Conservation (phyloP, 176 grass and related monocot species). For the Ananas comosus region DNA sequence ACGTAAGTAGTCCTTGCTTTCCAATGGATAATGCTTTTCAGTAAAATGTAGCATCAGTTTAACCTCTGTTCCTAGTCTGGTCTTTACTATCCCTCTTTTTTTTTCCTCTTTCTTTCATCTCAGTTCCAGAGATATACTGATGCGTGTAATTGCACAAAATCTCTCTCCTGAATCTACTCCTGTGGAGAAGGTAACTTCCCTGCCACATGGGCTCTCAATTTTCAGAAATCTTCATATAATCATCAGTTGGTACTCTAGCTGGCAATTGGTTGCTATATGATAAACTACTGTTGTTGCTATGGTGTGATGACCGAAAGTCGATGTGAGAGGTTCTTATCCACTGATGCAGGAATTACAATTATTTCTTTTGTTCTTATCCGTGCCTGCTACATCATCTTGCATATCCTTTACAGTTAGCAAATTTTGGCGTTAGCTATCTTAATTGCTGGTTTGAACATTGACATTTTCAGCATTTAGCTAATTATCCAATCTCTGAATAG, state of each 20-base stretch:
- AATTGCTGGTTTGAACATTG: no score
- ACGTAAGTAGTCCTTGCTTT: slow-evolving; percentile 43
- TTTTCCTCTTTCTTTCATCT: slow-evolving; percentile 16
- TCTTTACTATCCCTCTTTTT: background rate
- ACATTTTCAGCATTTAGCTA: no score
- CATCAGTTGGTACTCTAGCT: background rate
- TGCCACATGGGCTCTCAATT: background rate
- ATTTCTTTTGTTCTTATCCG: background rate
- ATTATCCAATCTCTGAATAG: background rate
- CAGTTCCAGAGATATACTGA: slow-evolving; percentile 94
- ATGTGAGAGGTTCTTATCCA: background rate
- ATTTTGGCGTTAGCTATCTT: background rate
- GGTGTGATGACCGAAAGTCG: background rate
- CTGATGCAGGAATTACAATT: background rate
- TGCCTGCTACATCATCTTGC: background rate
- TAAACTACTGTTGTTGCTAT: background rate
- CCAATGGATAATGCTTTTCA: background rate
- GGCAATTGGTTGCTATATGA: background rate
- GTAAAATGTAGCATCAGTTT: background rate
- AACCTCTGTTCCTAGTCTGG: background rate
- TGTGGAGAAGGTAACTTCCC: slow-evolving; percentile 64
- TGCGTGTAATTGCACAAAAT: slow-evolving; percentile 73
- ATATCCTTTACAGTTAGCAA: background rate
- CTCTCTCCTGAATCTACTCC: slow-evolving; percentile 76
- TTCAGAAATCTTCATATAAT: background rate